These are phyloP conservation scores for Dendrothele bispora DNA, from an alignment of 768 basidiomycete genomes.

Conservation along the genomic window DNA sequence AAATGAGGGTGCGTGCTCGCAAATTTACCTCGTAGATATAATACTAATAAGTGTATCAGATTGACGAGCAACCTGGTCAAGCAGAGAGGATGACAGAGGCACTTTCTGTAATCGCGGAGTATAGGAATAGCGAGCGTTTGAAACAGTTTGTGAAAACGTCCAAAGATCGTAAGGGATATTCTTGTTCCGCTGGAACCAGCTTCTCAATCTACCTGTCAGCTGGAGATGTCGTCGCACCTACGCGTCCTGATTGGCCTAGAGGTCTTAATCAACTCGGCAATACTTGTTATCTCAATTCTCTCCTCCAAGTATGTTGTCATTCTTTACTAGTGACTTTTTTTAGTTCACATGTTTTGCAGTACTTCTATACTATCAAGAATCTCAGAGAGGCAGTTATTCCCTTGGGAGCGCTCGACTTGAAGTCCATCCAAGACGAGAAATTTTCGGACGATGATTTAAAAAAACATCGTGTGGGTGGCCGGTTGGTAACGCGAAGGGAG, in stretches of 20 bases:
- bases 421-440: conserved; percentile 65
- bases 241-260: conserved; percentile 69
- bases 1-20: conserved; percentile 56
- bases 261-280: conserved; percentile 89
- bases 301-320: conserved; percentile 54
- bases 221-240: conserved; percentile 57
- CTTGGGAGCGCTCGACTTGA: conserved; percentile 53
- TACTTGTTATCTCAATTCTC: conserved; percentile 84
- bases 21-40: background rate
- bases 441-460: conserved; percentile 79
- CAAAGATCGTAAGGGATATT: conserved; percentile 63
- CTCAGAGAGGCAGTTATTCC: conserved; percentile 74
- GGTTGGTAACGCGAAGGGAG: conserved; percentile 78
- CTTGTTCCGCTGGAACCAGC: background rate
- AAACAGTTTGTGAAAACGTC: conserved; percentile 65
- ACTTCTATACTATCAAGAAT: conserved; percentile 95
- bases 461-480: conserved; percentile 84
- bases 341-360: conserved; percentile 43
- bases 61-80: conserved; percentile 71
- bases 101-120: conserved; percentile 70
- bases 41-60: conserved; percentile 34
- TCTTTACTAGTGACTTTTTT: background rate
- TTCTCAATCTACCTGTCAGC: conserved; percentile 38
- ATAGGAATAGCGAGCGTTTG: conserved; percentile 70
- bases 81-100: conserved; percentile 73